Evolutionary conservation across 805 yeast genomes (phyloP), one percentile per base, ranked within the genome.

Genomic region (Sugiyamaella floridensis): DNA sequence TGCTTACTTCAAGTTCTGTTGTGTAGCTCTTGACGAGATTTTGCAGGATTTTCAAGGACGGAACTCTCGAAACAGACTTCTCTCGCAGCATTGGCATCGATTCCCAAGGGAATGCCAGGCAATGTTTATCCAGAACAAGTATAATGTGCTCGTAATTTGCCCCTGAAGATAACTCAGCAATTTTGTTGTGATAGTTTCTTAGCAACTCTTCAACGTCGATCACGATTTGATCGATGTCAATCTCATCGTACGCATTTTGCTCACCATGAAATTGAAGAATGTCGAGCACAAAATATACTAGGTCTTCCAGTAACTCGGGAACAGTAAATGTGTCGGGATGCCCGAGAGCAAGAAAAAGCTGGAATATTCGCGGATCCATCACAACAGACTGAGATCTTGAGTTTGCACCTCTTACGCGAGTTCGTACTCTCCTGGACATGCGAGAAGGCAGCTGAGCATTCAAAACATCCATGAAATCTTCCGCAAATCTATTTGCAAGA

Each of bases 61-160:
- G 95, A 67, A 89, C 76, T 57, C 98, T 72, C 0, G 95, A 79
- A 0, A 86, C 76, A 0, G 95, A 81, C 46, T 68, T 70, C 0
- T 64, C 63, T 48, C 78, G 67, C 51, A 90, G 64, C 44, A 76
- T 74, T 0, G 81, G 76, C 32, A 90, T 63, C 1, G 89, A 82
- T 62, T 93, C 99, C 98, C 98, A 93, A 0, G 99, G 99, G 32
- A 93, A 72, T 16, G 67, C 64, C n/a, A 79, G 78, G 58, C 95
- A 83, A 7, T 71, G 68, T 48, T 82, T 76, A 22, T 90, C 83
- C 2, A 88, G 79, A 2, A 93, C 71, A 47, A 93, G 69, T 1
- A 92, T 81, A 0, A 84, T 70, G 65, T 90, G 97, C 6, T 73
- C 68, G 10, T 55, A 52, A 4, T 10, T 54, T 42, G 12, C 20